Evolutionary conservation across 148 eudicot genomes (phyloP).

Genomic region (Dianthus caryophyllus): DNA sequence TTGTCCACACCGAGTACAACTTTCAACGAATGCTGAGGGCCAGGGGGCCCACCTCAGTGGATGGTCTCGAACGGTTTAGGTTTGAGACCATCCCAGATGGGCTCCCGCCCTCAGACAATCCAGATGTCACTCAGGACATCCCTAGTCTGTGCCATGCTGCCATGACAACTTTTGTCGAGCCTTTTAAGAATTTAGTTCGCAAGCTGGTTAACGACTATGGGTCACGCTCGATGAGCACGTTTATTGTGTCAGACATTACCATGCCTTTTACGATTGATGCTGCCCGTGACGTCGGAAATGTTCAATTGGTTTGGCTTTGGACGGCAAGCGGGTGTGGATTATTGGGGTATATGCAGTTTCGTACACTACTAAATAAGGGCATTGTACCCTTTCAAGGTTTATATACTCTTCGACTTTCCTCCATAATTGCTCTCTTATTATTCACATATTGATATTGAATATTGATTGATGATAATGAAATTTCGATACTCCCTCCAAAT

Average conservation of each 20-base stretch:
- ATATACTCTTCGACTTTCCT: too few relatives aligned
- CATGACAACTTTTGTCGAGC: constrained; percentile 3
- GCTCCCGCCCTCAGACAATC: constrained; percentile 29
- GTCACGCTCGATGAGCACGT: constrained; percentile 23
- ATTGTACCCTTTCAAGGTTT: constrained; percentile 43
- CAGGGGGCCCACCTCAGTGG: constrained; percentile 8
- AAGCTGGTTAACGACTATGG: not conserved
- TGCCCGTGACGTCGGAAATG: not conserved
- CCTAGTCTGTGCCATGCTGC: constrained; percentile 15
- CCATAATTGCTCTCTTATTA: not conserved
- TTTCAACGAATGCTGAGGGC: constrained; percentile 24
- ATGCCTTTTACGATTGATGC: constrained; percentile 34
- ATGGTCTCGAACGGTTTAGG: constrained; percentile 23
- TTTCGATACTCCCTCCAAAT: too few relatives aligned
- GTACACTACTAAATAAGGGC: constrained; percentile 18
- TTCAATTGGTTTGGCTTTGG: constrained; percentile 31
- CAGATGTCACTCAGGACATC: constrained; percentile 40
- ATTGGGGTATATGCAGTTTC: constrained; percentile 26
- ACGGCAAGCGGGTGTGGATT: constrained; percentile 38
- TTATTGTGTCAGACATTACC: constrained; percentile 27
- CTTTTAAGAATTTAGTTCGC: constrained; percentile 30
- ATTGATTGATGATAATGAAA: too few relatives aligned
- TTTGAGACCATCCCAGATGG: constrained; percentile 32
- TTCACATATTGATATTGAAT: not conserved
- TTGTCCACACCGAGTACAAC: constrained; percentile 32